Evolutionary conservation across 495 filamentous ascomycete genomes (phyloP).

Genomic region (Aspergillus leporis): DNA sequence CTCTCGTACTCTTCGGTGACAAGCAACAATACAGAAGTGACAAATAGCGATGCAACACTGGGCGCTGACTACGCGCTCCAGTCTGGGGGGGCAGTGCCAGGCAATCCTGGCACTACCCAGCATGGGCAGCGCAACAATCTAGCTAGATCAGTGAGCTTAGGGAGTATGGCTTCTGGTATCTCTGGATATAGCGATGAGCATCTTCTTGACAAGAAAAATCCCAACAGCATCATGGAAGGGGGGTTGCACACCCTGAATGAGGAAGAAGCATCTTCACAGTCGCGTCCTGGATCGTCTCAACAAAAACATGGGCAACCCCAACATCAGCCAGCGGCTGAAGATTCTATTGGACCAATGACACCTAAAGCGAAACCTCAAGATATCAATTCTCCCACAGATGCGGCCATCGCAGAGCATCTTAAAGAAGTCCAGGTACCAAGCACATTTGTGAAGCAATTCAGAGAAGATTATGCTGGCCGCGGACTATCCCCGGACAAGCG

Average conservation of each 20-base stretch:
- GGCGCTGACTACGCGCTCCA: constrained; percentile 87
- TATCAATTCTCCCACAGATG: constrained; percentile 72
- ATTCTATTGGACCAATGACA: constrained; percentile 35
- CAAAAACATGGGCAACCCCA: constrained; percentile 19
- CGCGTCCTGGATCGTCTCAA: constrained; percentile 28
- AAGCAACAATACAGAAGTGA: constrained; percentile 59
- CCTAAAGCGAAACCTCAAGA: constrained; percentile 50
- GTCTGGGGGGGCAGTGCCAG: constrained; percentile 74
- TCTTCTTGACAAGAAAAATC: constrained; percentile 39
- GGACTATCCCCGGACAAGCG: constrained; percentile 57
- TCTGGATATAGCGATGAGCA: constrained; percentile 71
- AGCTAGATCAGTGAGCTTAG: constrained; percentile 81
- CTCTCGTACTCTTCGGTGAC: constrained; percentile 74
- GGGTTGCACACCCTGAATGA: constrained; percentile 62
- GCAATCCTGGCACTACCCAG: constrained; percentile 49
- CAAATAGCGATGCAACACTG: constrained; percentile 67
- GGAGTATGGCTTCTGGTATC: constrained; percentile 91
- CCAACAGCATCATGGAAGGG: constrained; percentile 45
- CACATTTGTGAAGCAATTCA: constrained; percentile 81
- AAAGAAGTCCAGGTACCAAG: constrained; percentile 88
- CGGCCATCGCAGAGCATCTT: constrained; percentile 82
- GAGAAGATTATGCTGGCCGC: constrained; percentile 57
- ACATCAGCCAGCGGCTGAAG: constrained; percentile 43
- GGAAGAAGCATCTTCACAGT: constrained; percentile 51
- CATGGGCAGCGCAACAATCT: constrained; percentile 52